phyloP scores from a whole-genome alignment of 2,329 filamentous ascomycete genomes.

The Trichoderma pleuroti region DNA sequence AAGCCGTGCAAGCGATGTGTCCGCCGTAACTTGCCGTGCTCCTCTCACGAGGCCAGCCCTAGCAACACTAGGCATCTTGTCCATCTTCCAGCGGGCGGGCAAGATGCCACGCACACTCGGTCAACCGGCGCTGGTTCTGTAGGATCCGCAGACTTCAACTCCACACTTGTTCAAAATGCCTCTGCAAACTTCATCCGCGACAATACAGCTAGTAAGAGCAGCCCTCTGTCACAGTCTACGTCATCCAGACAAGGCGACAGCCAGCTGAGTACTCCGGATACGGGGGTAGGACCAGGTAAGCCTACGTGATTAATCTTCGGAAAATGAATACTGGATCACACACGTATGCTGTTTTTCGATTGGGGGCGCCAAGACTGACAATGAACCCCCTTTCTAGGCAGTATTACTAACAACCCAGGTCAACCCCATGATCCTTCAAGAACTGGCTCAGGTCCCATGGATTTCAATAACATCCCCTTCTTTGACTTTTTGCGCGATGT shows the following conservation, averaged over 20 bases:
- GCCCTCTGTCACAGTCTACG: constrained; percentile 26
- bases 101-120: constrained; percentile 21
- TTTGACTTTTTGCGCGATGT: constrained; percentile 50
- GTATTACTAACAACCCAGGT: constrained; percentile 5
- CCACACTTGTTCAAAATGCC: constrained; percentile 23
- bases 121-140: not conserved
- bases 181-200: constrained; percentile 21
- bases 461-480: constrained; percentile 41
- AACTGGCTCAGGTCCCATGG: constrained; percentile 21
- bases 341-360: not conserved
- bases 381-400: constrained; percentile 8
- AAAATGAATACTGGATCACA: not conserved
- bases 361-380: constrained; percentile 4
- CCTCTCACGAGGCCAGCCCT: constrained; percentile 36
- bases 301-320: not conserved
- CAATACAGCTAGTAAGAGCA: constrained; percentile 26
- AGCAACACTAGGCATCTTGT: constrained; percentile 43
- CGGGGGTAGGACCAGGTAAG: constrained; percentile 31
- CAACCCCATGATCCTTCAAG: constrained; percentile 15
- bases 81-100: constrained; percentile 40
- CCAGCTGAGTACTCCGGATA: constrained; percentile 36
- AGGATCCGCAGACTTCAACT: constrained; percentile 22
- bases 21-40: constrained; percentile 45
- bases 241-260: constrained; percentile 31
- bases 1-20: constrained; percentile 53